Percentiles rank a stretch among this genome's conserved stretches.
phyloP scores from a whole-genome alignment of 2,329 filamentous ascomycete genomes.

The Cercospora sp. region DNA sequence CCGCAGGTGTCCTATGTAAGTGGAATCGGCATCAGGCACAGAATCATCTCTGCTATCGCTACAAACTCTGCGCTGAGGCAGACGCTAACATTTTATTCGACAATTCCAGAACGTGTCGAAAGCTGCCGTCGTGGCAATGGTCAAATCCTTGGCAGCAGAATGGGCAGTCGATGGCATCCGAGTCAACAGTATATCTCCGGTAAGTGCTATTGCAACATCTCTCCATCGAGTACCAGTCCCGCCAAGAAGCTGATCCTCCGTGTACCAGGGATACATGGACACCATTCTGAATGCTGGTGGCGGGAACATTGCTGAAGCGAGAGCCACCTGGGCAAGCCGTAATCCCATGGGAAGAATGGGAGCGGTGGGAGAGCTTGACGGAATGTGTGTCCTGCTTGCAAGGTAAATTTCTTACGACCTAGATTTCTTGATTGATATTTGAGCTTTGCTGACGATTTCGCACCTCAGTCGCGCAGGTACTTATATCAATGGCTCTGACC shows the following conservation, averaged over 20 bases:
- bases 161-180: constrained; percentile 71
- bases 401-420: neutral
- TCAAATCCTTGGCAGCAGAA: constrained; percentile 67
- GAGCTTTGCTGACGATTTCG: neutral
- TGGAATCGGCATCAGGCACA: neutral
- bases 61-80: neutral
- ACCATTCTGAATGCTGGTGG: constrained; percentile 63
- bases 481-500: constrained; percentile 43
- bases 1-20: constrained; percentile 63
- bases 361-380: constrained; percentile 40
- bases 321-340: constrained; percentile 36
- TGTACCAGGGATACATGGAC: constrained; percentile 73
- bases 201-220: constrained; percentile 54
- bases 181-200: constrained; percentile 69
- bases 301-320: constrained; percentile 38
- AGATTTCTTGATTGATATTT: neutral
- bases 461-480: constrained; percentile 37
- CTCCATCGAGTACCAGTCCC: neutral
- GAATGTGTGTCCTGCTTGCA: constrained; percentile 40
- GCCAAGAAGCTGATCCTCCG: constrained; percentile 58
- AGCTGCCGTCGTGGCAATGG: constrained; percentile 63
- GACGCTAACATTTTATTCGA: neutral
- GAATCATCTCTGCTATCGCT: neutral
- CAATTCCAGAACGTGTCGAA: constrained; percentile 62
- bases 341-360: constrained; percentile 46